Base-by-base conservation (phyloP, 805 yeast species). In the Pichia nanzhaoensis region DNA sequence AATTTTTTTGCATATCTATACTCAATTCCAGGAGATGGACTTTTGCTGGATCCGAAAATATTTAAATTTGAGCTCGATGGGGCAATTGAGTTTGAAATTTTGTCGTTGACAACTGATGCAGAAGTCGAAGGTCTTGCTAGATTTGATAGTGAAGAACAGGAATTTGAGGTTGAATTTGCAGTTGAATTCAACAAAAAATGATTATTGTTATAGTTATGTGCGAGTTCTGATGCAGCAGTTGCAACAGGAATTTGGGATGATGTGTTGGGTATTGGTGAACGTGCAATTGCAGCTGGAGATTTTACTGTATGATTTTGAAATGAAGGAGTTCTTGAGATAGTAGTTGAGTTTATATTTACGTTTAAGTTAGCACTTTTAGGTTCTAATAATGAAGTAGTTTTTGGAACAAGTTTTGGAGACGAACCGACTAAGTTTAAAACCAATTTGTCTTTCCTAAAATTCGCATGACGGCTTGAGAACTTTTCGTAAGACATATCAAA, bases 1-100 rank as follows among this genome's bases (percentile, higher is more conserved):
- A 84, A 83, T 48, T 71, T 78, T 45, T 77, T 73, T 0, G 88
- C 89, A 70, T 77, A 77, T 54, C 75, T 78, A 60, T 78, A 83
- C 56, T 85, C 93, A 4, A 74, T 58, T 12, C 91, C 90, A 1
- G 93, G 93, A 0, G 39, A 22, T 21, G 48, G 40, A 31, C 6
- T 27, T n/a, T 46, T 46, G 22, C 10, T 17, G 4, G 41, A 31
- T 16, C 42, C 45, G 12, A 34, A 10, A 8, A 43, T 13, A 39
- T 27, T 43, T 13, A 43, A 14, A 24, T 34, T 39, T 3, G 46
- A 33, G 13, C 24, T 32, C 13, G 46, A 43, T 17, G 34, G 28
- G 10, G 14, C 13, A 13, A 39, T 7, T 14, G 42, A 36, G 38
- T 33, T 42, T 34, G 38, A 31, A 36, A 7, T 21, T 18, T 30